phyloP scores from a whole-genome alignment of 2,329 filamentous ascomycete genomes.

The Colletotrichum brevisporum region DNA sequence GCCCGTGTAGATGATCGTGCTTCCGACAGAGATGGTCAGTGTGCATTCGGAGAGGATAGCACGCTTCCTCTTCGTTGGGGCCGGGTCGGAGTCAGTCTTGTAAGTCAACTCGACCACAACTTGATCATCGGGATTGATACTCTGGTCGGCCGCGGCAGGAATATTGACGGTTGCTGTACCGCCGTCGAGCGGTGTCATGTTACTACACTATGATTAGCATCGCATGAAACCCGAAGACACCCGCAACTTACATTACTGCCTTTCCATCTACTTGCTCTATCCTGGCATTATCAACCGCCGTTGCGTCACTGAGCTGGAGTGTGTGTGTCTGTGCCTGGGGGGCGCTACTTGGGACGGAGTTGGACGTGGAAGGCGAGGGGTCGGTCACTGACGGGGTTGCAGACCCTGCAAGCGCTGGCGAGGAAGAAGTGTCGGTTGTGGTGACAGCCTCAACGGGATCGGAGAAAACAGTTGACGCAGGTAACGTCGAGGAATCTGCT shows the following conservation, averaged over 20 bases:
- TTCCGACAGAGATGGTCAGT: slow-evolving; percentile 11
- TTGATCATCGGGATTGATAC: background rate
- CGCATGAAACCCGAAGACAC: too few relatives aligned
- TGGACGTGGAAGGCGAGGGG: too few relatives aligned
- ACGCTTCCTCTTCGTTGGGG: slow-evolving; percentile 17
- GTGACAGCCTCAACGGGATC: too few relatives aligned
- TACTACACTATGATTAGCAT: background rate
- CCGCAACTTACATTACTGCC: background rate
- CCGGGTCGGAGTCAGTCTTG: slow-evolving; percentile 1
- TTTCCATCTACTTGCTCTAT: slow-evolving; percentile 8
- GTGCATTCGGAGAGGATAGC: slow-evolving; percentile 15
- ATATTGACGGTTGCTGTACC: slow-evolving; percentile 11
- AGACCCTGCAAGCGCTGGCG: too few relatives aligned
- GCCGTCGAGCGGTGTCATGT: slow-evolving; percentile 7
- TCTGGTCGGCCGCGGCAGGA: background rate
- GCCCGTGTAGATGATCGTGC: slow-evolving; percentile 15
- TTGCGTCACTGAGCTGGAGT: background rate
- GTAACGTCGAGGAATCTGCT: background rate
- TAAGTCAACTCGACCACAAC: slow-evolving; percentile 22
- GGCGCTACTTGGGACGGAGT: background rate
- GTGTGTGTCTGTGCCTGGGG: background rate
- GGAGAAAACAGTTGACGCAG: too few relatives aligned
- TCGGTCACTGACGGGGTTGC: too few relatives aligned
- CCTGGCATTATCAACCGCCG: background rate
- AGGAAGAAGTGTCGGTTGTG: too few relatives aligned